Evolutionary conservation across 1,139 yeast species (phyloP), one percentile per base, ranked within the genome.

Genomic region (Kodamaea arcana): DNA sequence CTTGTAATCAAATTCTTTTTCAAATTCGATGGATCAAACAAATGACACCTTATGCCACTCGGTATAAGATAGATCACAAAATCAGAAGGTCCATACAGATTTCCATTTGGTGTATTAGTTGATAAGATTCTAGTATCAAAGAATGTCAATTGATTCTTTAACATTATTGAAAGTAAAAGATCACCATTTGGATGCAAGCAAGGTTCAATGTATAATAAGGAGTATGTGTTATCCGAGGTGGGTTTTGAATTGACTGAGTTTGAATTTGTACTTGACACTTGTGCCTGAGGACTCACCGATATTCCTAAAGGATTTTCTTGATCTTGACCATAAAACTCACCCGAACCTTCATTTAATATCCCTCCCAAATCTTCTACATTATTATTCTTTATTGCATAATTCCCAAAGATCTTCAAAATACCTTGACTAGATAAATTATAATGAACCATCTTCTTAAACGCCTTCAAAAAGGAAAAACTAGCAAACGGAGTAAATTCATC

Each of bases 1-100:
- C 34, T 35, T 4, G 36, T 40, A 16, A 46, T 29, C 11, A 66
- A 58, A 46, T 78, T 78, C 26, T 69, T 60, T 0, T 86, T 84
- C 12, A 72, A 48, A 16, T 69, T 63, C 3, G 57, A 47, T 5
- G 71, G 67, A 24, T 80, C 77, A 36, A 56, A 67, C 26, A 81
- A 60, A 43, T 77, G 80, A 35, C 86, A 84, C 35, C 88, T 60
- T 13, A 83, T 78, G 0, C 90, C 94, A 10, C 88, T 78, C 0
- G 95, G 95, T 4, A 82, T 75, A 33, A 85, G 52, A 46, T 83
- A 82, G 1, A 84, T 58, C 6, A 77, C 83, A 49, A 68, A 73
- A 25, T 43, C 41, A 5, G 38, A 22, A 7, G 30, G 21, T 7
- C 22, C 22, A 18, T 18, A 18, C 20, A 31, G 47, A 38, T 16